Base-by-base conservation (phyloP, 208 protist genomes). In the Trypanosoma vivax region DNA sequence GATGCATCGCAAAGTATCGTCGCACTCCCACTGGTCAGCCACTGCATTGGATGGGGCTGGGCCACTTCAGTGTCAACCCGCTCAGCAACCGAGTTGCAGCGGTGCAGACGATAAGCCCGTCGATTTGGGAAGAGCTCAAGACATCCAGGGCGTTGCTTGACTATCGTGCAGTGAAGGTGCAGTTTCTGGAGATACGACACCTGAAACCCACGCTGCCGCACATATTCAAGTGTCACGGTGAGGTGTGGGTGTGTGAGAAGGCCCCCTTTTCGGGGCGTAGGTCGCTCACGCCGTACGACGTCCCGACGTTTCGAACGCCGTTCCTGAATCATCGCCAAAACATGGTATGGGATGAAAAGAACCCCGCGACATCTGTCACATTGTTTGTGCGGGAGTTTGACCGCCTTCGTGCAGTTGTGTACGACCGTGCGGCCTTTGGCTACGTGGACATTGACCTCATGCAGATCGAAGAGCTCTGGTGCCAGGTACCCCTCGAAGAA, bases 351-450 rank as follows among this genome's bases (percentile, higher is more conserved):
- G 71, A 65, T 21, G 60, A 71, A 19, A 48, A 54, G 50, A 70
- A 42, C 58, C 33, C 65, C 1, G 60, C 47, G 27, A 50, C 54
- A 13, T 50, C 53, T 5, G 66, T 55, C 25, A 27, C 71, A 14
- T 87, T 91, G 33, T 43, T 91, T 31, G 79, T 91, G 6, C 79
- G 73, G 50, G 60, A 69, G 51, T 86, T 83, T 65, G 83, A 91
- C 45, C 62, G 73, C 9, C 63, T 91, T 21, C 79, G 79, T 34
- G 64, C 88, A 2, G 61, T 81, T 30, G 61, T 91, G 28, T 88
- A 83, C 51, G 76, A 85, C 55, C 68, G 61, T 38, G 79, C 79
- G 34, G 69, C 79, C 11, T 59, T 83, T 29, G 83, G 83, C 5
- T 53, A 60, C 4, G 76, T 74, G 6, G 83, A 91, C 41, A 23